These are phyloP conservation scores for Taphrina sp. DNA, from an alignment of 1,139 yeast genomes.

Conservation along the genomic window DNA sequence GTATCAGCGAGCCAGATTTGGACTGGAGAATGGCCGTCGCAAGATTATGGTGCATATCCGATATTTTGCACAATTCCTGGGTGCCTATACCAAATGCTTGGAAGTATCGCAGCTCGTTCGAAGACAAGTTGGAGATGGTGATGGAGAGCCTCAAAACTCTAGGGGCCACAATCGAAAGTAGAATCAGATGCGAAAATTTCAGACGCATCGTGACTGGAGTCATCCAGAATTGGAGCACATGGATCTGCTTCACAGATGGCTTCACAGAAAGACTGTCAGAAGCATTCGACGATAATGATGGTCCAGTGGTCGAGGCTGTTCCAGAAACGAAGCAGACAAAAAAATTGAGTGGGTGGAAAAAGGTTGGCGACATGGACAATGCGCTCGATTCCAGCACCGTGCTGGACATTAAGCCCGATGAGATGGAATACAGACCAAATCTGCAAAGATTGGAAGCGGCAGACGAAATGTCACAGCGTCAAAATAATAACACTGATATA, in stretches of 20 bases:
- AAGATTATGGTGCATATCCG: constrained; percentile 42
- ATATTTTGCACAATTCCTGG: constrained; percentile 41
- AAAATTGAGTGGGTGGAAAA: constrained; percentile 26
- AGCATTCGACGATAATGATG: constrained; percentile 30
- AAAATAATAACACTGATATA: too few species aligned
- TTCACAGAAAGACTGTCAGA: constrained; percentile 34
- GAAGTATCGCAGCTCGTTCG: constrained; percentile 37
- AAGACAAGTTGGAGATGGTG: constrained; percentile 29
- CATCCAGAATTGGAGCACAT: constrained; percentile 39
- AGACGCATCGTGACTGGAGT: constrained; percentile 34
- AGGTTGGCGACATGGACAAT: not conserved
- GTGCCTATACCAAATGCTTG: constrained; percentile 38
- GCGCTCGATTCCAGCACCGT: not conserved
- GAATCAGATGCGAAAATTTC: constrained; percentile 36
- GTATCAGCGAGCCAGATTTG: constrained; percentile 37
- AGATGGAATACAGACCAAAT: too few species aligned
- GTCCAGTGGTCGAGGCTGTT: not conserved
- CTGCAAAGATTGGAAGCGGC: constrained; percentile 3
- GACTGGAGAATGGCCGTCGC: constrained; percentile 38
- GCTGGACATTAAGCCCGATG: not conserved
- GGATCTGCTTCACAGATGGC: constrained; percentile 20
- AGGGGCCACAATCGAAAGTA: constrained; percentile 34
- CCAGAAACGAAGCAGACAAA: constrained; percentile 1
- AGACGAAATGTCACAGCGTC: too few species aligned
- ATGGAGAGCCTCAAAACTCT: constrained; percentile 31